A percentile compares a stretch with the other conserved stretches of the same genome.
Conservation (phyloP, 73 alveolate genomes). For the Paramecium caudatum region DNA sequence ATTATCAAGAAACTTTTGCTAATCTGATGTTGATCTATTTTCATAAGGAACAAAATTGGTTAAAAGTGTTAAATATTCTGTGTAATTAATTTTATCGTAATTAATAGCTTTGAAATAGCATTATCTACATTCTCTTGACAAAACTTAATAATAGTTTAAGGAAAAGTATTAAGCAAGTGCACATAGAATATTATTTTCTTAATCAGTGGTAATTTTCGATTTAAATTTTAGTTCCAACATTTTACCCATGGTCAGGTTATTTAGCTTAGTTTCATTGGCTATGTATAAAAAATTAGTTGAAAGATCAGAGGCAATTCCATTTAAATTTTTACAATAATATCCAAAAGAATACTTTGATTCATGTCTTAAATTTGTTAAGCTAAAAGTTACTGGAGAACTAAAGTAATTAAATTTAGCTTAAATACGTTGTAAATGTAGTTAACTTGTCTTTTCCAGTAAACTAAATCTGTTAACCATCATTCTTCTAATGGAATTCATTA, state of each 20-base stretch:
- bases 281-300: slow-evolving; percentile 5
- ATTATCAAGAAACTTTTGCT: slow-evolving; percentile 1
- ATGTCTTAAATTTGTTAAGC: background rate
- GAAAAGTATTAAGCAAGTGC: slow-evolving; percentile 26
- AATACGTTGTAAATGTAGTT: background rate
- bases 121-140: slow-evolving; percentile 25
- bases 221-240: slow-evolving; percentile 40
- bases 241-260: background rate
- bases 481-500: slow-evolving; percentile 28
- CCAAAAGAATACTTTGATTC: slow-evolving; percentile 57
- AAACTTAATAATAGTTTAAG: slow-evolving; percentile 51
- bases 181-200: slow-evolving; percentile 44
- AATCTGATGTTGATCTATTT: slow-evolving; percentile 53
- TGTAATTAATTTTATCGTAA: slow-evolving; percentile 46
- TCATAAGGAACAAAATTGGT: slow-evolving; percentile 13
- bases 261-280: background rate
- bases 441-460: slow-evolving; percentile 8
- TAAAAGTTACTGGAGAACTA: background rate
- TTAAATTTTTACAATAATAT: slow-evolving; percentile 34
- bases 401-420: background rate
- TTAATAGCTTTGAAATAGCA: background rate
- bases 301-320: background rate
- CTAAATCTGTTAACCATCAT: slow-evolving; percentile 19
- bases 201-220: background rate
- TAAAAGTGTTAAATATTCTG: background rate